Evolutionary conservation across 73 alveolate genomes (phyloP).

Genomic region (Paramecium octaurelia): DNA sequence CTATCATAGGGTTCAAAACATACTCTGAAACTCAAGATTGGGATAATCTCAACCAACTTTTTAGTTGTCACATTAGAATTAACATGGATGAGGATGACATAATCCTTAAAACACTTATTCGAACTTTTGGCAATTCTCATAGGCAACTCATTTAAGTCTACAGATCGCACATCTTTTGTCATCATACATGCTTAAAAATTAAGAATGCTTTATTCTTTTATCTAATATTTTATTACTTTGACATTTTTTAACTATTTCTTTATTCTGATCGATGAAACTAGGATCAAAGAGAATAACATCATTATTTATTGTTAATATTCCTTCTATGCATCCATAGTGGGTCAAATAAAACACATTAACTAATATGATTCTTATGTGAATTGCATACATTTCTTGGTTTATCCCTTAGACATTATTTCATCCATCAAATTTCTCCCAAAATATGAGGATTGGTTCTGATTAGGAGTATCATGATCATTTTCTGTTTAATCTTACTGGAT

Average conservation of each 20-base stretch:
- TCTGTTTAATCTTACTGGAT: not conserved
- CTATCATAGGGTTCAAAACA: not conserved
- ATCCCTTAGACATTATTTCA: constrained; percentile 34
- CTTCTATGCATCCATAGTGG: not conserved
- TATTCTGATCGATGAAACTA: not conserved
- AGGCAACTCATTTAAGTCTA: not conserved
- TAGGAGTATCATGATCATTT: not conserved
- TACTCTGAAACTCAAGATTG: constrained; percentile 12
- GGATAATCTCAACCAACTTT: not conserved
- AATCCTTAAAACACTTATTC: not conserved
- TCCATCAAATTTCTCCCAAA: constrained; percentile 25
- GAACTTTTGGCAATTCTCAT: not conserved
- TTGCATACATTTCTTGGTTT: not conserved
- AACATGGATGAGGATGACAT: not conserved
- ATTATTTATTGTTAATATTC: not conserved
- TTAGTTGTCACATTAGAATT: not conserved
- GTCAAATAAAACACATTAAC: constrained; percentile 24
- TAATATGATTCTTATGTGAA: not conserved
- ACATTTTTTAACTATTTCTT: not conserved
- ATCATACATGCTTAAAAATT: constrained; percentile 9
- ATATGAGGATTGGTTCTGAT: not conserved
- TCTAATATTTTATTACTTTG: not conserved
- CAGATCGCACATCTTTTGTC: constrained; percentile 1
- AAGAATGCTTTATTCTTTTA: not conserved
- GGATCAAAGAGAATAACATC: constrained; percentile 31